phyloP scores from a whole-genome alignment of 139 green algal species.

The Deuterostichococcus epilithicus region DNA sequence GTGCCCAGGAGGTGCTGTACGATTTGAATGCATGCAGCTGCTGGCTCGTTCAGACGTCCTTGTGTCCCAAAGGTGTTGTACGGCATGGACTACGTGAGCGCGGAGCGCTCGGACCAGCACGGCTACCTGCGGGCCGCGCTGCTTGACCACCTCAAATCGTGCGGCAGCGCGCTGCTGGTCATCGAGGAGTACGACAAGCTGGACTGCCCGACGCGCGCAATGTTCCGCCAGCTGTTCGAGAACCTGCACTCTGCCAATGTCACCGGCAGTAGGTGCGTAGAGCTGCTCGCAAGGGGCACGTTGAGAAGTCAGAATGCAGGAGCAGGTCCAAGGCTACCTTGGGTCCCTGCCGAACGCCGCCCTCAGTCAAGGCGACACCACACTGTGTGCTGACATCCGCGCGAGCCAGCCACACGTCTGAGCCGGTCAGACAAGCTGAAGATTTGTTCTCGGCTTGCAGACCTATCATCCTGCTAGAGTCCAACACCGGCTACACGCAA shows the following conservation, averaged over 20 bases:
- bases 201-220: constrained; percentile 61
- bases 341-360: no score
- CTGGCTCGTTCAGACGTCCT: neutral
- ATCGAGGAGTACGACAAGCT: constrained; percentile 98
- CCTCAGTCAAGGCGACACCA: no score
- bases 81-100: constrained; percentile 69
- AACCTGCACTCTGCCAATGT: constrained; percentile 55
- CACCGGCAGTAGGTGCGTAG: constrained; percentile 38
- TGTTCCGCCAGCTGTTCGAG: constrained; percentile 77
- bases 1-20: neutral
- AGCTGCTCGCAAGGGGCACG: no score
- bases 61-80: constrained; percentile 67
- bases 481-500: constrained; percentile 78
- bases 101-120: constrained; percentile 57
- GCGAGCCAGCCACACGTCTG: no score
- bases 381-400: no score
- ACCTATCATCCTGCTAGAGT: constrained; percentile 83
- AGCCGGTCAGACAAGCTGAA: no score
- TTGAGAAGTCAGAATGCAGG: no score
- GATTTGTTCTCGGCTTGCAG: constrained; percentile 37
- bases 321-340: no score
- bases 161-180: constrained; percentile 68
- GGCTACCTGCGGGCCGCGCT: constrained; percentile 42
- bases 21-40: neutral
- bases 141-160: constrained; percentile 49